Percentiles rank a stretch among this genome's conserved stretches.
These are phyloP conservation scores for Plicaturopsis crispa DNA, from an alignment of 768 basidiomycete genomes.

Conservation along the genomic window DNA sequence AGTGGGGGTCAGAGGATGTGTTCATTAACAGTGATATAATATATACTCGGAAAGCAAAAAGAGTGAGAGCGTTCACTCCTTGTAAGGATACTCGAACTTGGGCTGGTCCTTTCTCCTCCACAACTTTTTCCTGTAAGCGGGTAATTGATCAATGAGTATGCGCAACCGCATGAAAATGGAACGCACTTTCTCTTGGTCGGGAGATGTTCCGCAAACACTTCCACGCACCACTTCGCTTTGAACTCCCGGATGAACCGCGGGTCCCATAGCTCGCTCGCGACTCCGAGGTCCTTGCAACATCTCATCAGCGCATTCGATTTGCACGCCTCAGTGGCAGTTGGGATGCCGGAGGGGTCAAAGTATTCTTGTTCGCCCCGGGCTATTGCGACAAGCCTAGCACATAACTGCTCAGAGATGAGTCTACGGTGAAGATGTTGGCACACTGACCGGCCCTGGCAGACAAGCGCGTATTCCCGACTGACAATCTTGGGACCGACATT, in stretches of 20 bases:
- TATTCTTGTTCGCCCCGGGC: constrained; percentile 96
- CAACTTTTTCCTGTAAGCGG: constrained; percentile 66
- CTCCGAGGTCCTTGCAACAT: constrained; percentile 93
- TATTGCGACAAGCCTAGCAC: constrained; percentile 71
- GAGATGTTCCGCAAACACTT: constrained; percentile 80
- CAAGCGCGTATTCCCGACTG: constrained; percentile 89
- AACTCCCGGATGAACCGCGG: constrained; percentile 93
- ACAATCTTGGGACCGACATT: constrained; percentile 85
- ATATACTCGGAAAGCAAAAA: too few species aligned
- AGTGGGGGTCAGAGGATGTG: too few species aligned
- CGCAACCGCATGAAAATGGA: neutral
- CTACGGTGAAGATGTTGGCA: neutral
- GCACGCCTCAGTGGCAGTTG: constrained; percentile 91
- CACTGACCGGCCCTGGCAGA: constrained; percentile 82
- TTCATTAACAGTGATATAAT: too few species aligned
- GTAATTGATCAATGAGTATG: constrained; percentile 7
- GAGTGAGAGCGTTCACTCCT: too few species aligned
- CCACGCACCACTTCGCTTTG: constrained; percentile 75
- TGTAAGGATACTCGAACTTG: constrained; percentile 84
- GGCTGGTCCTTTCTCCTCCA: constrained; percentile 85
- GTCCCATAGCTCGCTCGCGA: constrained; percentile 98
- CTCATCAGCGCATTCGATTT: constrained; percentile 98
- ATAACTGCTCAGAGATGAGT: neutral
- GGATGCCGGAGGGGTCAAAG: constrained; percentile 84
- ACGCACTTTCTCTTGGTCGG: constrained; percentile 88